Percentiles rank a stretch among this genome's conserved stretches.
phyloP scores from a whole-genome alignment of 1,139 yeast genomes.

The Lipomyces yarrowii region DNA sequence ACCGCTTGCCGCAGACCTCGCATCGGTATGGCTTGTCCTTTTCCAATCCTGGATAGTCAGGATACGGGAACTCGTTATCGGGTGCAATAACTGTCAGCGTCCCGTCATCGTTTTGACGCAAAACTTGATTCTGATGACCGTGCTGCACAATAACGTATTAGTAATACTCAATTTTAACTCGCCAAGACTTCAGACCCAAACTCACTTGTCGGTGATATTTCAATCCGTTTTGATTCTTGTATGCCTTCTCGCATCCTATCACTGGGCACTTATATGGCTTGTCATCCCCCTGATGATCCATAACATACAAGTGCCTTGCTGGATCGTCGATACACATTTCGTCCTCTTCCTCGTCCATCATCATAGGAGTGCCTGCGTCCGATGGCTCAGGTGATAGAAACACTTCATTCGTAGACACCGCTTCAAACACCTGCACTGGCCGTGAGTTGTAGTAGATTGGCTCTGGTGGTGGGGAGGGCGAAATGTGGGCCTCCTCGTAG shows the following conservation, averaged over 20 bases:
- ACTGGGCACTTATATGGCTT: constrained; percentile 98
- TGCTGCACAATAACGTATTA: constrained; percentile 50
- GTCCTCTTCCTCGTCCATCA: constrained; percentile 46
- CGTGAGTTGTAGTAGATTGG: constrained; percentile 46
- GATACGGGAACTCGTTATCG: constrained; percentile 84
- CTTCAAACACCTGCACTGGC: constrained; percentile 52
- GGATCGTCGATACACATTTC: constrained; percentile 67
- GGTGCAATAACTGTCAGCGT: constrained; percentile 92
- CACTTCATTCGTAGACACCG: constrained; percentile 87
- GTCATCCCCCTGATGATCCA: constrained; percentile 81
- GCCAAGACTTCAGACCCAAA: no score
- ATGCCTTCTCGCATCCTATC: constrained; percentile 95
- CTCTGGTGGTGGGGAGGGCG: constrained; percentile 60
- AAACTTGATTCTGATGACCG: constrained; percentile 95
- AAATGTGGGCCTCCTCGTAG: constrained; percentile 94
- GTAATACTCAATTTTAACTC: neutral
- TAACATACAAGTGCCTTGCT: constrained; percentile 87
- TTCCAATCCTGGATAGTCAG: constrained; percentile 88
- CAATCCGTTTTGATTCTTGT: constrained; percentile 95
- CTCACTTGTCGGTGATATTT: constrained; percentile 73
- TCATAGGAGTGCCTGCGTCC: constrained; percentile 38
- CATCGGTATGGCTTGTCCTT: constrained; percentile 98
- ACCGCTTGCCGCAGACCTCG: constrained; percentile 96
- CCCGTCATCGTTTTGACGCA: constrained; percentile 91
- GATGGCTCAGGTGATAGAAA: constrained; percentile 53